phyloP scores from a whole-genome alignment of 106 monocot species.

The Platanthera guangdongensis region DNA sequence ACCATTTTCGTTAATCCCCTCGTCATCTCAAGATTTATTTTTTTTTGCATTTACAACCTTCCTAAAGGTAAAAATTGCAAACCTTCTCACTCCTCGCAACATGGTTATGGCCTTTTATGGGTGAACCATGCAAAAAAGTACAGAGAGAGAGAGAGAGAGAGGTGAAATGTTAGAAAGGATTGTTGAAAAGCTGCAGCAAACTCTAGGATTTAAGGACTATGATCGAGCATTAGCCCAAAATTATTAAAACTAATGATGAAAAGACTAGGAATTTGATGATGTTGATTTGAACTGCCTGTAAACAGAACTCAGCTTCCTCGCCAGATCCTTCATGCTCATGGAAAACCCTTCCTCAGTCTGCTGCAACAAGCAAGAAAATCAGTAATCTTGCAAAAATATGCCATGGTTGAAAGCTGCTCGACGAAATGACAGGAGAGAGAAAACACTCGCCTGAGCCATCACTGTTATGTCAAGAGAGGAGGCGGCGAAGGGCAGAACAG shows the following conservation, averaged over 20 bases:
- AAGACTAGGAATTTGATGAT: background rate
- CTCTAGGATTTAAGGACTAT: background rate
- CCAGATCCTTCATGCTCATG: conserved; percentile 12
- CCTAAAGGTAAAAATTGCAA: background rate
- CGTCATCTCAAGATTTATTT: background rate
- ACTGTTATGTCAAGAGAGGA: conserved; percentile 12
- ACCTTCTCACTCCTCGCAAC: background rate
- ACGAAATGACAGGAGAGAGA: background rate
- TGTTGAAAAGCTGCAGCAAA: background rate
- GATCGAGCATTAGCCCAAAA: background rate
- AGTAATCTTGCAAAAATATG: background rate
- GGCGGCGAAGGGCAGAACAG: background rate
- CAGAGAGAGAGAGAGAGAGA: background rate
- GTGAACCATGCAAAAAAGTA: conserved; percentile 1
- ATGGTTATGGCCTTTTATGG: background rate
- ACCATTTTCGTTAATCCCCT: background rate
- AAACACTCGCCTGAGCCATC: conserved; percentile 6
- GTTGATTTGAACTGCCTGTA: background rate
- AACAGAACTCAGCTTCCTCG: background rate
- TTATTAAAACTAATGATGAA: background rate
- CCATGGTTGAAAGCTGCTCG: background rate
- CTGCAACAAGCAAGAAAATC: background rate
- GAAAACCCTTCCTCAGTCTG: conserved; percentile 13
- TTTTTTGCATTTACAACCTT: background rate
- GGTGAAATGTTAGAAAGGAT: background rate